Percentiles rank a stretch among this genome's conserved stretches.
Evolutionary conservation across 2,329 filamentous ascomycete species (phyloP).

Genomic region (Emericellopsis atlantica): DNA sequence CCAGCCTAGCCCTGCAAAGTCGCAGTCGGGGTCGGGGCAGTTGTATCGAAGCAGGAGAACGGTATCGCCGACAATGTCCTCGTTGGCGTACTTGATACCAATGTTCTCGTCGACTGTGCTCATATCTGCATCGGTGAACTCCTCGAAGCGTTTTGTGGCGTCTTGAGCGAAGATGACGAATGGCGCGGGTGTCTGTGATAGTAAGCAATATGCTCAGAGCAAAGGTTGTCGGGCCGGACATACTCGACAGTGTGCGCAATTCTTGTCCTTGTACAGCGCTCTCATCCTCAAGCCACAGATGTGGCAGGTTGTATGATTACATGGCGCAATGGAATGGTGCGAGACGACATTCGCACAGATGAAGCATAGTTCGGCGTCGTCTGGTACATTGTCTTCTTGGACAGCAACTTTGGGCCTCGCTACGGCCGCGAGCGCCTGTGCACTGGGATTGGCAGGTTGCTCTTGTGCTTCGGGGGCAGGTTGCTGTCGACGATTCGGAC

Average conservation of each 20-base stretch:
- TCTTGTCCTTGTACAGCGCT: constrained; percentile 90
- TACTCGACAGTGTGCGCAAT: constrained; percentile 91
- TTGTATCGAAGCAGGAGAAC: constrained; percentile 84
- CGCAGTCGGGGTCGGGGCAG: constrained; percentile 70
- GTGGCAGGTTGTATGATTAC: constrained; percentile 94
- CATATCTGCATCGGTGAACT: constrained; percentile 65
- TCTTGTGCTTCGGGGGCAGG: not conserved
- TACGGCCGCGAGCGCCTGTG: constrained; percentile 10
- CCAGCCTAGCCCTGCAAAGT: constrained; percentile 65
- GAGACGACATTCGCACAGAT: constrained; percentile 89
- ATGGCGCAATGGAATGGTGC: constrained; percentile 81
- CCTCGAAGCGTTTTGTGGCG: constrained; percentile 66
- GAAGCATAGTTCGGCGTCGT: constrained; percentile 81
- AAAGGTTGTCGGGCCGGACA: constrained; percentile 16
- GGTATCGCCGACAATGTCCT: constrained; percentile 85
- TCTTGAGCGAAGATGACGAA: constrained; percentile 92
- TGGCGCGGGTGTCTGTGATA: constrained; percentile 48
- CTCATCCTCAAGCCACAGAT: constrained; percentile 87
- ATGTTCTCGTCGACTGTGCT: constrained; percentile 71
- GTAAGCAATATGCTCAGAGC: constrained; percentile 7
- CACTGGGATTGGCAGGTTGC: constrained; percentile 13
- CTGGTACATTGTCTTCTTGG: constrained; percentile 24
- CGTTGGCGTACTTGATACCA: constrained; percentile 81
- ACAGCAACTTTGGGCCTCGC: constrained; percentile 12
- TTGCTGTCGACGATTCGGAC: not conserved